A percentile compares a stretch with the other conserved stretches of the same genome.
Evolutionary conservation across 371 early-diverging fungal species (phyloP).

Genomic region (Parasitella parasitica): DNA sequence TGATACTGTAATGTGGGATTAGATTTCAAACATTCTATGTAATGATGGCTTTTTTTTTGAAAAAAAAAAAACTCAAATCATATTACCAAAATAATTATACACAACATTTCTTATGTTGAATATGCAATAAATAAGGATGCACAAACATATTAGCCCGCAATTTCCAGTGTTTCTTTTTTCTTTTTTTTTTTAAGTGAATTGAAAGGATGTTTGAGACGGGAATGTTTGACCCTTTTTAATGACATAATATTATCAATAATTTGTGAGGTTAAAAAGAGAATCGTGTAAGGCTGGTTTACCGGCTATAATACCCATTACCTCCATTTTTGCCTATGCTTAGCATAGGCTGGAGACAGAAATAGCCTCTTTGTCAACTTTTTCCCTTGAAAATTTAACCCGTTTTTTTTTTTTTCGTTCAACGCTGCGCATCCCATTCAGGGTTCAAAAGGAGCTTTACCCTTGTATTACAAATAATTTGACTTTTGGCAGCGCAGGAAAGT

Average conservation of each 20-base stretch:
- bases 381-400: not conserved
- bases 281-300: not conserved
- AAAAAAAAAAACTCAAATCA: too few relatives aligned
- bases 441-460: not conserved
- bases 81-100: too few relatives aligned
- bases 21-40: too few relatives aligned
- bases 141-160: not conserved
- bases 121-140: not conserved
- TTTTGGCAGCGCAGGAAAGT: not conserved
- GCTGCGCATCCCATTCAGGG: slow-evolving; percentile 1
- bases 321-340: not conserved
- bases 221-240: not conserved
- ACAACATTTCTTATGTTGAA: too few relatives aligned
- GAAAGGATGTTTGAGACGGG: not conserved
- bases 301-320: not conserved
- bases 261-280: too few relatives aligned
- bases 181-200: not conserved
- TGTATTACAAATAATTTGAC: not conserved
- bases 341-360: too few relatives aligned
- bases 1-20: too few relatives aligned
- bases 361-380: too few relatives aligned
- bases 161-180: not conserved
- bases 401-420: too few relatives aligned
- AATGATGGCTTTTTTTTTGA: too few relatives aligned
- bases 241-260: not conserved